phyloP scores from a whole-genome alignment of 306 rosid species.

The Prinsepia uniflora region DNA sequence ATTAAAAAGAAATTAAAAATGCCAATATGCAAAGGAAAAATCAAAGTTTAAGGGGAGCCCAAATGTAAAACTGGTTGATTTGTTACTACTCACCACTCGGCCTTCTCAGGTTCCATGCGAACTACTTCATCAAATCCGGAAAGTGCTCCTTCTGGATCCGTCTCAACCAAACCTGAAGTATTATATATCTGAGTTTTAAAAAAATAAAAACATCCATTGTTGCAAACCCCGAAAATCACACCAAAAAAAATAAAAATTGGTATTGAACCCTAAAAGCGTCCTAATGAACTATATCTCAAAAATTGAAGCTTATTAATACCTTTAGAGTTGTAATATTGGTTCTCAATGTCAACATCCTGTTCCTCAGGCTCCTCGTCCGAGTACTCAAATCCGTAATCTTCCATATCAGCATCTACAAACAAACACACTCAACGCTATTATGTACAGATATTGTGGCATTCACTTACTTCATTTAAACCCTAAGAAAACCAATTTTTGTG shows the following conservation, averaged over 20 bases:
- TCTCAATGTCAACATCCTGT: conserved; percentile 98
- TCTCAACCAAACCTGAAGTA: conserved; percentile 75
- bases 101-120: conserved; percentile 87
- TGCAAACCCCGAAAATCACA: background rate
- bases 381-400: conserved; percentile 95
- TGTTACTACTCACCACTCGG: conserved; percentile 64
- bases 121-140: conserved; percentile 87
- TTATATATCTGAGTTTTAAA: background rate
- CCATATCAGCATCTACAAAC: conserved; percentile 91
- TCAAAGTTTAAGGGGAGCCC: background rate
- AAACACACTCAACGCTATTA: conserved; percentile 1
- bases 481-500: background rate
- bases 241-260: too few relatives aligned
- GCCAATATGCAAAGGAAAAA: background rate
- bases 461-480: conserved; percentile 2
- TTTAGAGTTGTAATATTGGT: conserved; percentile 94
- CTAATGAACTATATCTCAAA: conserved; percentile 18
- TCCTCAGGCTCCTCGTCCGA: conserved; percentile 99
- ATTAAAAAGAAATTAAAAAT: background rate
- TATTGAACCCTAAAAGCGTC: background rate
- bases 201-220: background rate
- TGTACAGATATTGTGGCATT: background rate
- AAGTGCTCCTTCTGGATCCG: conserved; percentile 90
- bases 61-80: background rate
- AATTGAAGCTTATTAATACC: conserved; percentile 12